phyloP scores from a whole-genome alignment of 768 basidiomycete genomes.

The Leccinum imitatum region DNA sequence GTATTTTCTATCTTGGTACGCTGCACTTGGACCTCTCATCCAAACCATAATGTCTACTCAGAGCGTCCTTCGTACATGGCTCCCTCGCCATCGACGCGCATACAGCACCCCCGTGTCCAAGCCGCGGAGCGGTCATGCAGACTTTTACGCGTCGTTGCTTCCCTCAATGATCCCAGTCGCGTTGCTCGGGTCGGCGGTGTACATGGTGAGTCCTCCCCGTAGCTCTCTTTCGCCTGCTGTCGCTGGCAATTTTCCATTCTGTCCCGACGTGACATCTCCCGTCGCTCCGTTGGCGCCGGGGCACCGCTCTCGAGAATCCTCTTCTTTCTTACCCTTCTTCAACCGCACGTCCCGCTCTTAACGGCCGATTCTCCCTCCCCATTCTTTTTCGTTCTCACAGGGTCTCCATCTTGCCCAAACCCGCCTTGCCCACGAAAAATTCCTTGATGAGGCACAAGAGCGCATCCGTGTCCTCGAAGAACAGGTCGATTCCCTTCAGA shows the following conservation, averaged over 20 bases:
- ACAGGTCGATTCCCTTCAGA: conserved; percentile 47
- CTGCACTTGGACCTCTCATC: neutral
- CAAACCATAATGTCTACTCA: neutral
- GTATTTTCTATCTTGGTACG: conserved; percentile 9
- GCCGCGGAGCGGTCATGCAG: conserved; percentile 49
- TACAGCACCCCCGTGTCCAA: conserved; percentile 13
- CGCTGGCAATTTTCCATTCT: conserved; percentile 4
- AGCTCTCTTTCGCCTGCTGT: neutral
- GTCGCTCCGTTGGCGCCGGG: conserved; percentile 12
- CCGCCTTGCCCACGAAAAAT: conserved; percentile 68
- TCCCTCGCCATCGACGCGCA: conserved; percentile 1
- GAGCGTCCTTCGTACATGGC: conserved; percentile 1
- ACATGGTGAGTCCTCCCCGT: conserved; percentile 49
- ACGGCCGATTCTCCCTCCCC: conserved; percentile 11
- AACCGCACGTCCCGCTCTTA: conserved; percentile 6
- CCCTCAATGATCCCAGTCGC: conserved; percentile 80
- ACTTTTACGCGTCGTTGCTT: conserved; percentile 66
- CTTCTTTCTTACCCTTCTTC: conserved; percentile 7
- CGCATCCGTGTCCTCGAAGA: conserved; percentile 57
- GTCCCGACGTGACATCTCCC: neutral
- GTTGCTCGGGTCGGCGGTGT: conserved; percentile 76
- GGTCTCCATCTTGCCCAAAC: conserved; percentile 64
- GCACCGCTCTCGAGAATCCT: conserved; percentile 1
- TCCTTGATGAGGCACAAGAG: conserved; percentile 57
- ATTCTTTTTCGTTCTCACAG: conserved; percentile 36